Conservation (phyloP, 768 basidiomycete genomes). For the Kwoniella sp. region DNA sequence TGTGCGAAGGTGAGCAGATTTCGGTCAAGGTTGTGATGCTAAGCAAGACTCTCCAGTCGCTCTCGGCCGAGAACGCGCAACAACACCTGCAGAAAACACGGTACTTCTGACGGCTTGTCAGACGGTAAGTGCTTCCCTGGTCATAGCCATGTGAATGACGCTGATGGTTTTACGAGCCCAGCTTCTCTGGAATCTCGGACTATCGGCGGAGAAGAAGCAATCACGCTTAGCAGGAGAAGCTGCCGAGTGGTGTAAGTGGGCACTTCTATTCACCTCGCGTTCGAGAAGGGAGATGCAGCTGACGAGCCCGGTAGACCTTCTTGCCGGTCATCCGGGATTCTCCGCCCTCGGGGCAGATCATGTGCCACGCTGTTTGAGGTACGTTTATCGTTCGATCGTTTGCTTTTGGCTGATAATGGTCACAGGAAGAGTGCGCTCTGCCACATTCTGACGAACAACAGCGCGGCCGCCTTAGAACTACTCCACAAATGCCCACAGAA, state of each 20-base stretch:
- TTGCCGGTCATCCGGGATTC: slow-evolving; percentile 7
- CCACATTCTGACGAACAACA: background rate
- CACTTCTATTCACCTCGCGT: too few species aligned
- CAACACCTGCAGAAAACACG: background rate
- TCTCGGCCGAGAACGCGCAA: background rate
- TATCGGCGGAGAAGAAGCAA: background rate
- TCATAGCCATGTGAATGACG: background rate
- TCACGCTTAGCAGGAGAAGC: background rate
- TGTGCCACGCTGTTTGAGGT: background rate
- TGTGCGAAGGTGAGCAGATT: background rate
- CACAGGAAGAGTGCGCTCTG: slow-evolving; percentile 4
- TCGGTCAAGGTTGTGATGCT: too few species aligned
- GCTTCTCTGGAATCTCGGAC: background rate
- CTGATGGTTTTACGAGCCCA: background rate
- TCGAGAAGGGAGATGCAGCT: background rate
- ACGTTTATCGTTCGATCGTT: too few species aligned
- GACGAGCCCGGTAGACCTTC: background rate
- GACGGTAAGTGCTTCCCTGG: background rate
- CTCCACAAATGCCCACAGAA: slow-evolving; percentile 4
- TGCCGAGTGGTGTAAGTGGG: slow-evolving; percentile 10
- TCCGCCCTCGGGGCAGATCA: background rate
- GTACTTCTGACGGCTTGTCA: background rate
- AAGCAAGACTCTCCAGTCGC: too few species aligned
- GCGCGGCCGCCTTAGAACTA: background rate
- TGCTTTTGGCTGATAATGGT: too few species aligned